phyloP scores from a whole-genome alignment of 441 rosid species.

The Euphorbia celastroides region DNA sequence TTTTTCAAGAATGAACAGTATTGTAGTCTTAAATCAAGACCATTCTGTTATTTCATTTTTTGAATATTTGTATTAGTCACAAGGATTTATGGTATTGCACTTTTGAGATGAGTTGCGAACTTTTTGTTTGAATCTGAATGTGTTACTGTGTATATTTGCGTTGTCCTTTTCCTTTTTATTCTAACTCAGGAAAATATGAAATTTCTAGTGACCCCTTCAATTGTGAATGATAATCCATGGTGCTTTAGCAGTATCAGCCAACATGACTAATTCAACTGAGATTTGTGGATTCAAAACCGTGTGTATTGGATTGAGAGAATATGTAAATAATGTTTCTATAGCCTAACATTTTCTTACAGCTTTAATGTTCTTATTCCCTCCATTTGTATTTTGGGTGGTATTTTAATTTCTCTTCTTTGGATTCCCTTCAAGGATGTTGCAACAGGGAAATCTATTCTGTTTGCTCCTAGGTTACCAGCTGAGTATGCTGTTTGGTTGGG shows the following conservation, averaged over 20 bases:
- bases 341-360: background rate
- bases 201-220: background rate
- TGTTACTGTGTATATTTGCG: background rate
- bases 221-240: background rate
- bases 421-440: slow-evolving; percentile 54
- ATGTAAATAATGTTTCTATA: background rate
- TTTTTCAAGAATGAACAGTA: background rate
- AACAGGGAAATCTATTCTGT: slow-evolving; percentile 71
- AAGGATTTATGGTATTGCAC: background rate
- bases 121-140: background rate
- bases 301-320: background rate
- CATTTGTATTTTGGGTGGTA: background rate
- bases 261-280: background rate
- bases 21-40: background rate
- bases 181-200: background rate
- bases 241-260: background rate
- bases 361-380: slow-evolving; percentile 5
- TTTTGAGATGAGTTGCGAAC: background rate
- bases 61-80: background rate
- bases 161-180: background rate
- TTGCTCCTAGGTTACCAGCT: slow-evolving; percentile 71
- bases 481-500: slow-evolving; percentile 97
- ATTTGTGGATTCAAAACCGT: background rate
- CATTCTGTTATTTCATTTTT: background rate
- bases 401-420: background rate